Conservation (phyloP, 352 stramenopile genomes). For the Globisporangium nodosum region DNA sequence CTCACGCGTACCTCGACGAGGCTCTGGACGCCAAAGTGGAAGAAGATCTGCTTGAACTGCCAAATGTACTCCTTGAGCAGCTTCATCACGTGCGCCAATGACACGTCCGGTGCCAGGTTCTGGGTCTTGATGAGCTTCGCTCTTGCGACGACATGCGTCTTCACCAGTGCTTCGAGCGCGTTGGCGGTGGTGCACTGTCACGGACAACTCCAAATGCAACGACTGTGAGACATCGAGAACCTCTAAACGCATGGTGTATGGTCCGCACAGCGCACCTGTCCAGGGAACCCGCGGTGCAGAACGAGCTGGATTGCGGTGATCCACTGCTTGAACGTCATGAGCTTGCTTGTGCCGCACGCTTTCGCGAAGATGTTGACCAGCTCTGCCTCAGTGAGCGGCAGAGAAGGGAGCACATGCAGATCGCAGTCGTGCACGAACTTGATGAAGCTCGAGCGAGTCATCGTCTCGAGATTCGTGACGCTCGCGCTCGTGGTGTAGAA, state of each 20-base stretch:
- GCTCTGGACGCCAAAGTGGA: constrained; percentile 61
- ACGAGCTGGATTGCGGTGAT: constrained; percentile 41
- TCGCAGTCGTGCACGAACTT: constrained; percentile 62
- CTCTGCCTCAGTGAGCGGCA: constrained; percentile 44
- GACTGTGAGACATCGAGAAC: not conserved
- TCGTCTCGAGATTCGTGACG: constrained; percentile 58
- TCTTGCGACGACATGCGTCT: constrained; percentile 39
- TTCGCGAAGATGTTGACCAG: constrained; percentile 46
- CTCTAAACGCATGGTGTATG: too few species aligned
- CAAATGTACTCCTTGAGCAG: constrained; percentile 62
- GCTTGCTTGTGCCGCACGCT: constrained; percentile 21
- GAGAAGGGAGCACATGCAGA: constrained; percentile 26
- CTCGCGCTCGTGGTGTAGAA: constrained; percentile 61
- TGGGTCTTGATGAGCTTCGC: constrained; percentile 55
- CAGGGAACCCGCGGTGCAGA: constrained; percentile 24
- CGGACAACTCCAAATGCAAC: not conserved
- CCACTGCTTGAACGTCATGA: constrained; percentile 52
- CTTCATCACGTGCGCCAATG: constrained; percentile 62
- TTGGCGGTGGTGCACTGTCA: constrained; percentile 16
- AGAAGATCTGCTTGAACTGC: constrained; percentile 75
- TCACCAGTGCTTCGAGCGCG: constrained; percentile 37
- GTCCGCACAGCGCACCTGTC: constrained; percentile 15
- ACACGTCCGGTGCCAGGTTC: constrained; percentile 61
- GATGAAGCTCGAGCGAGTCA: constrained; percentile 52
- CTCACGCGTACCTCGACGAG: constrained; percentile 30